These are phyloP conservation scores for Protea cynaroides DNA, from an alignment of 164 flowering plant genomes.

Conservation along the genomic window DNA sequence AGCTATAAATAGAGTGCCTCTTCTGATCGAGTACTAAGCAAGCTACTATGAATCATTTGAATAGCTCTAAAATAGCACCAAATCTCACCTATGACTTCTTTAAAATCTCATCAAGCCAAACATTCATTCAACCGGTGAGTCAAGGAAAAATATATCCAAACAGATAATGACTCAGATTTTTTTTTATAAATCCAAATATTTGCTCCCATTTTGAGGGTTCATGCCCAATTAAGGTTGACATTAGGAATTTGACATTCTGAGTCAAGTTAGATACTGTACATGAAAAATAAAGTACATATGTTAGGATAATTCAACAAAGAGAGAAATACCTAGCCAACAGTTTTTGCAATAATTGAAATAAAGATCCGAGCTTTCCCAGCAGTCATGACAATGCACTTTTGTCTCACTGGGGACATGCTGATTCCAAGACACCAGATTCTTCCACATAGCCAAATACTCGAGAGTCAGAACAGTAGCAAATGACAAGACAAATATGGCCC, in stretches of 20 bases:
- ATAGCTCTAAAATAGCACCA: background rate
- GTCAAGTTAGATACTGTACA: background rate
- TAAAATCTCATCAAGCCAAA: background rate
- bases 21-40: background rate
- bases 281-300: background rate
- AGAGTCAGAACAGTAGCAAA: slow-evolving; percentile 68
- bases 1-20: background rate
- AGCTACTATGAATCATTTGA: background rate
- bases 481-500: slow-evolving; percentile 71
- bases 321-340: slow-evolving; percentile 87
- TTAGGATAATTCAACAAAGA: slow-evolving; percentile 7
- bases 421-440: slow-evolving; percentile 29
- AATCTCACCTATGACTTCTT: background rate
- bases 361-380: slow-evolving; percentile 53
- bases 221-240: background rate
- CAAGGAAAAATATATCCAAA: background rate
- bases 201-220: background rate
- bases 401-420: slow-evolving; percentile 24
- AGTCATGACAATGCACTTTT: slow-evolving; percentile 60
- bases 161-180: background rate
- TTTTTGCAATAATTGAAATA: slow-evolving; percentile 52
- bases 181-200: too few species aligned
- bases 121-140: background rate
- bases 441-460: slow-evolving; percentile 78
- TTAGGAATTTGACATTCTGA: background rate